phyloP scores from a whole-genome alignment of 345 rosid genomes.

The Eucalyptus microcorys region DNA sequence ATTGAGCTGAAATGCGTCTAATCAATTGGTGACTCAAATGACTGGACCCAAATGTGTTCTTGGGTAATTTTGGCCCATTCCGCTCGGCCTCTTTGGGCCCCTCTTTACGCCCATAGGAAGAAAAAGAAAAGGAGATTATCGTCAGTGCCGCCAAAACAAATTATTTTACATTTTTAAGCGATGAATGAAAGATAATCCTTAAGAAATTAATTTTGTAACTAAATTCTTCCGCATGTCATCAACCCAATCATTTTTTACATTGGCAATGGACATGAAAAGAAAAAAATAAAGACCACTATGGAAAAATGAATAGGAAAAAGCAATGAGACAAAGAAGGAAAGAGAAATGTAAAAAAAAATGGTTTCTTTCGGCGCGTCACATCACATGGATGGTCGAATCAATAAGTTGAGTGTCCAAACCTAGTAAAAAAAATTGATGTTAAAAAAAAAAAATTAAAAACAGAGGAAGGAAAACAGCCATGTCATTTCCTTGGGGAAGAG shows the following conservation, averaged over 20 bases:
- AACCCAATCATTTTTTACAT: neutral
- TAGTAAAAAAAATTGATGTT: neutral
- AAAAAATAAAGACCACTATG: neutral
- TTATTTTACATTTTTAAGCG: neutral
- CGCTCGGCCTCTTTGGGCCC: neutral
- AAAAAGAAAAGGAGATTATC: neutral
- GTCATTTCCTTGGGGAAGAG: neutral
- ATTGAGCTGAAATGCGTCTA: neutral
- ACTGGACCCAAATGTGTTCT: neutral
- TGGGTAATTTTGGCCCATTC: neutral
- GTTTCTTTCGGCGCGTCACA: neutral
- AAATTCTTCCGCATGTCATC: neutral
- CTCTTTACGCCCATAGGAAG: neutral
- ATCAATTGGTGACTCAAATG: neutral
- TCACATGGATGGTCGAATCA: neutral
- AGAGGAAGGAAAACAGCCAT: neutral
- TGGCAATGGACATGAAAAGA: neutral
- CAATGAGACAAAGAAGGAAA: neutral
- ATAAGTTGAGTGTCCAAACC: neutral
- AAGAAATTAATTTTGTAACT: neutral
- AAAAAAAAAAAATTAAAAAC: neutral
- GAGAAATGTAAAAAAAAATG: conserved; percentile 7
- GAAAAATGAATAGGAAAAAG: neutral
- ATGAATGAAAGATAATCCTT: neutral
- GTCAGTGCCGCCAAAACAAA: neutral